Percentiles rank a stretch among this genome's conserved stretches.
phyloP scores from a whole-genome alignment of 2,329 filamentous ascomycete genomes.

The Aureobasidium sp. region DNA sequence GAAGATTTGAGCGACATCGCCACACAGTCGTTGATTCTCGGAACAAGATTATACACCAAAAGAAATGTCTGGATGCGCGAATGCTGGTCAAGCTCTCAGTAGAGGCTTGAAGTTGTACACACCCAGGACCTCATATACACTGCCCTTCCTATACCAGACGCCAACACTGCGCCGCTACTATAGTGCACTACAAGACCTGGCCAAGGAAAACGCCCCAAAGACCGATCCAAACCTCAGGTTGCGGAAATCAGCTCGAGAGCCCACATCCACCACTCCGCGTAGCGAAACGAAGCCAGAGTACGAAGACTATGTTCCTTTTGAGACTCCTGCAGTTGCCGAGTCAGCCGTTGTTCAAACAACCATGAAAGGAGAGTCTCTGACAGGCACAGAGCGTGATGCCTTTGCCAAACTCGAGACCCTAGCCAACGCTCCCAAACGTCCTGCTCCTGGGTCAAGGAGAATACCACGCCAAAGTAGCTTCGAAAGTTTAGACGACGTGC shows the following conservation, averaged over 20 bases:
- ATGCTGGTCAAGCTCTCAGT: slow-evolving; percentile 2
- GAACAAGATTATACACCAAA: too few species aligned
- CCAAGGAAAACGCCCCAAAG: background rate
- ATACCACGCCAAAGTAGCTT: background rate
- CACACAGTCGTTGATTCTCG: too few species aligned
- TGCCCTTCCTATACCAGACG: slow-evolving; percentile 6
- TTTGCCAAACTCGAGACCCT: slow-evolving; percentile 6
- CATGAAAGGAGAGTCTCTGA: background rate
- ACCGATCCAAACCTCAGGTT: background rate
- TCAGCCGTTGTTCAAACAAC: background rate
- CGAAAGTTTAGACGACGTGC: background rate
- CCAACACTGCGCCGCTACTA: slow-evolving; percentile 8
- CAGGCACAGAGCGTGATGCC: background rate
- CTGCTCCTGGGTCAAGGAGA: background rate
- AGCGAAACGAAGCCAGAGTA: background rate
- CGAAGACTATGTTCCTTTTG: slow-evolving; percentile 1
- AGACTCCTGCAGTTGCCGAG: background rate
- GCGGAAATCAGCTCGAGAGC: background rate
- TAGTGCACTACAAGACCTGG: slow-evolving; percentile 8
- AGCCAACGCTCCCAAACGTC: background rate
- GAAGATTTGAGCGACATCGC: background rate
- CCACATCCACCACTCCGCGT: background rate
- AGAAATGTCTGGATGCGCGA: slow-evolving; percentile 6
- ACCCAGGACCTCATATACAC: too few species aligned
- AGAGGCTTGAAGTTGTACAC: background rate